Base-by-base conservation (phyloP, 2,329 filamentous ascomycete species). In the Botrytis elliptica region DNA sequence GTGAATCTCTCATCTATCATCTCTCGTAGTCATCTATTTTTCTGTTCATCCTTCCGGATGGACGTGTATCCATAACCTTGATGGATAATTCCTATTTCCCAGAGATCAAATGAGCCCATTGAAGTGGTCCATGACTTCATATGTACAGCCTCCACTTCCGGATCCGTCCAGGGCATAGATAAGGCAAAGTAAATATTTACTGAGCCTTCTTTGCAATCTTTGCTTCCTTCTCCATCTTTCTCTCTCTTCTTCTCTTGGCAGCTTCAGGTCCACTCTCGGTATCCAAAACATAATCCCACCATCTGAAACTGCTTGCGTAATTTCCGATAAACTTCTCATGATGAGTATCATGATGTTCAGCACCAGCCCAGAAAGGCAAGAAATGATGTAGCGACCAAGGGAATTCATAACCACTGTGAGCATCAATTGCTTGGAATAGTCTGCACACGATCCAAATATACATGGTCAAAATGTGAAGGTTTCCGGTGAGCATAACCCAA, bases 271-370 rank as follows among this genome's bases (percentile, higher is more conserved):
- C 94, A 77, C 93, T 93, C 88, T 99, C 95, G 75, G 96, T 99
- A 84, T 98, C 95, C 78, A 98, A 88, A 79, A 91, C 83, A 83
- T 92, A 97, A 85, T 99, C 96, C 96, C 96, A 99, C 96, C 96
- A 99, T 83, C 95, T 90, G 90, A 99, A 99, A 87, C 93, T 97
- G 82, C 94, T 97, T 70, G 95, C 87, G 83, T 98, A 99, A 87
- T 99, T 99, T 79, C 96, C 96, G 77, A 99, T 94, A 85, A 99
- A 99, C 82, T 94, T 94, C 87, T 99, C 96, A 85, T 99, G 96
- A 85, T 99, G 96, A 63, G 94, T 86, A 81, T 99, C 96, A 85
- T 99, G 96, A 85, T 98, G 95, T 79, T 97, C 91, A 72, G 96
- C 96, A 76, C 96, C 96, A 72, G 95, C 95, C 96, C 96, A 99